Percentiles rank a stretch among this genome's conserved stretches.
These are phyloP conservation scores for Chytridiales sp. DNA, from an alignment of 371 early-diverging fungal genomes.

Conservation along the genomic window DNA sequence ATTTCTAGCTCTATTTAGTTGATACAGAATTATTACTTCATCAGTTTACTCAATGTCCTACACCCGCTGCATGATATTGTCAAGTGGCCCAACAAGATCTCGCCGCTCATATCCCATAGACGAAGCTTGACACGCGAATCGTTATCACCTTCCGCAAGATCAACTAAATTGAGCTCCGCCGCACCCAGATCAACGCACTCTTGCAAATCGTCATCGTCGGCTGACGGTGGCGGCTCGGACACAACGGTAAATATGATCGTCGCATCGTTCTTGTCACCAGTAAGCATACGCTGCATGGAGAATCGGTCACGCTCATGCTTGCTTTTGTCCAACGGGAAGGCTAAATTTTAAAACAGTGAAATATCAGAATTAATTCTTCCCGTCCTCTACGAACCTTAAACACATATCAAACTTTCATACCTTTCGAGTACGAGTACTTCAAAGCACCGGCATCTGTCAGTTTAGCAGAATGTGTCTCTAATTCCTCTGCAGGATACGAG, in stretches of 20 bases:
- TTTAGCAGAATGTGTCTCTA: constrained; percentile 32
- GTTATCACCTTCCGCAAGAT: constrained; percentile 6
- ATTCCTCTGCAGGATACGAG: constrained; percentile 28
- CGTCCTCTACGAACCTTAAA: background rate
- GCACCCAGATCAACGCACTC: constrained; percentile 22
- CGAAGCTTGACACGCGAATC: constrained; percentile 5
- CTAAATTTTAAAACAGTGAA: background rate
- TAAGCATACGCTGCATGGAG: background rate
- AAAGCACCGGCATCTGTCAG: constrained; percentile 16
- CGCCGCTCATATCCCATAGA: constrained; percentile 19
- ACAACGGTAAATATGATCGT: constrained; percentile 19
- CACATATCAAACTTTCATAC: background rate
- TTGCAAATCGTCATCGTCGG: constrained; percentile 1
- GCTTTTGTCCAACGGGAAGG: constrained; percentile 11
- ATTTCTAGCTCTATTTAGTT: no score
- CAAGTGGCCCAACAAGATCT: constrained; percentile 25
- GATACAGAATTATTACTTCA: no score
- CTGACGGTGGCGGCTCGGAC: constrained; percentile 15
- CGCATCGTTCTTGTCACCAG: constrained; percentile 8
- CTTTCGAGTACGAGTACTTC: constrained; percentile 5
- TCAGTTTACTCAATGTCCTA: no score
- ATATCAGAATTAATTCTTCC: background rate
- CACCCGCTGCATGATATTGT: no score
- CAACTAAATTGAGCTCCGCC: constrained; percentile 15
- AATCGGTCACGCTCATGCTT: constrained; percentile 7